These are phyloP conservation scores for Hibiscus mutabilis DNA, from an alignment of 345 rosid species.

Conservation along the genomic window DNA sequence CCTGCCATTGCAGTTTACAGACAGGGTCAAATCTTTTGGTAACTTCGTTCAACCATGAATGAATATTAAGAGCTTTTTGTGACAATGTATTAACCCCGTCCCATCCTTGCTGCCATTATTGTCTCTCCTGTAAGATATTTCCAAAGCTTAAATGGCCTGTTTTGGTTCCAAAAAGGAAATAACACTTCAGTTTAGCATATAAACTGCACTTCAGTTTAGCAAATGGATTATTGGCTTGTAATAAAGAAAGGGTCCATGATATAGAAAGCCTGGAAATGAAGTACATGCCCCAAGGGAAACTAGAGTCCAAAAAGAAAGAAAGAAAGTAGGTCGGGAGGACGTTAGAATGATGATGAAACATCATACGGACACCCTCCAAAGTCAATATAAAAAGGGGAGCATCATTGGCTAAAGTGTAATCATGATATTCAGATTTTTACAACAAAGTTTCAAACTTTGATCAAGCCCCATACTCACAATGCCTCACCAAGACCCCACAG, in stretches of 20 bases:
- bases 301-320: neutral
- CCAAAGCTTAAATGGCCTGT: neutral
- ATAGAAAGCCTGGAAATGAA: neutral
- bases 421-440: too few relatives aligned
- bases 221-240: neutral
- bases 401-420: slow-evolving; percentile 24
- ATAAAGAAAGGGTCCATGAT: neutral
- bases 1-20: neutral
- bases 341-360: slow-evolving; percentile 14
- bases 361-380: slow-evolving; percentile 16
- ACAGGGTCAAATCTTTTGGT: neutral
- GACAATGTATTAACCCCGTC: neutral
- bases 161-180: too few relatives aligned
- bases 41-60: neutral
- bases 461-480: too few relatives aligned
- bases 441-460: slow-evolving; percentile 2
- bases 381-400: slow-evolving; percentile 39
- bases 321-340: neutral
- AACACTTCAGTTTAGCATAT: neutral
- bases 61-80: neutral
- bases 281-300: neutral
- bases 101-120: neutral
- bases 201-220: neutral
- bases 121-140: neutral
- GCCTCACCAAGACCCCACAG: neutral